Conservation (phyloP, 2,329 filamentous ascomycete species). For the Penicillium glabrum region DNA sequence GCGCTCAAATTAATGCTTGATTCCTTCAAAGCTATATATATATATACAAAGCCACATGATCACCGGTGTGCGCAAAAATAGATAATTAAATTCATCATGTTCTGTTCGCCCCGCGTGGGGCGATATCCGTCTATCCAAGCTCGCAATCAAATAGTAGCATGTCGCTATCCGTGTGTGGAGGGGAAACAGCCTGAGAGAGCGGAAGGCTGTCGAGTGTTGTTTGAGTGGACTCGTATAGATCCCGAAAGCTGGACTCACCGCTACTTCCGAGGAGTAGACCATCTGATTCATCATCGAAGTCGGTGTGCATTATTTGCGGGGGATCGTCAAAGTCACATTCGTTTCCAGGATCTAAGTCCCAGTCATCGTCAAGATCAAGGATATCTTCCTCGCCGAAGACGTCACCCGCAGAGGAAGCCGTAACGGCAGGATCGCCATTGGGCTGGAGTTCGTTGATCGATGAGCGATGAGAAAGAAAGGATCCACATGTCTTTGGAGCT, state of each 20-base stretch:
- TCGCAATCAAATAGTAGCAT: background rate
- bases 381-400: background rate
- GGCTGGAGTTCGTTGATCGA: background rate
- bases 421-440: background rate
- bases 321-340: background rate
- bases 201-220: slow-evolving; percentile 4
- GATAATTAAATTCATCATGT: background rate
- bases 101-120: background rate
- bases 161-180: background rate
- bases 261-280: slow-evolving; percentile 7
- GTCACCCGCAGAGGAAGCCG: background rate
- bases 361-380: background rate
- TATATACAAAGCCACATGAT: background rate
- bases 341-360: background rate
- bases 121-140: background rate
- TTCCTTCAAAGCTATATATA: background rate
- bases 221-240: slow-evolving; percentile 10
- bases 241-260: slow-evolving; percentile 12
- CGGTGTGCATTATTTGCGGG: background rate
- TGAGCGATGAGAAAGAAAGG: background rate
- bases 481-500: background rate
- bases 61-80: background rate
- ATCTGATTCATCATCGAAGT: slow-evolving; percentile 2
- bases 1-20: background rate
- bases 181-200: background rate